Evolutionary conservation across 2,329 filamentous ascomycete genomes (phyloP).

Genomic region (Pseudogymnoascus pannorum): DNA sequence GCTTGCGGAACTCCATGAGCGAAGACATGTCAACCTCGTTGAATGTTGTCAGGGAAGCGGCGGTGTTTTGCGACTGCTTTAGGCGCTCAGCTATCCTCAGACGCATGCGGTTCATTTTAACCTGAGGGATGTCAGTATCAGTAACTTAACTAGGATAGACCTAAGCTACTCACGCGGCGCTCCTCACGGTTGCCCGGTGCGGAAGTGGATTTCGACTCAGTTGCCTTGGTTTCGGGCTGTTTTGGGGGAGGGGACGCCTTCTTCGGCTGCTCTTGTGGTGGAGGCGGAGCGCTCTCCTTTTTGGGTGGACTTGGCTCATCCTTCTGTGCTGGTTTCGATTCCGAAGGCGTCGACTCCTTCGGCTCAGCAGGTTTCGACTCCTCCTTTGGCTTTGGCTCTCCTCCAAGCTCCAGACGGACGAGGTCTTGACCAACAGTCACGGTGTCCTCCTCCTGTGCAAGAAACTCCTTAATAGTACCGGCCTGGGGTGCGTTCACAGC

Average conservation of each 20-base stretch:
- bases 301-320: conserved; percentile 32
- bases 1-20: conserved; percentile 92
- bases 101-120: conserved; percentile 99
- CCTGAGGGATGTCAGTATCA: conserved; percentile 41
- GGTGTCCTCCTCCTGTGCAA: conserved; percentile 90
- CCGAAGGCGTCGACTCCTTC: conserved; percentile 51
- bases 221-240: conserved; percentile 29
- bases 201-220: conserved; percentile 29
- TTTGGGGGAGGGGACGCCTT: conserved; percentile 33
- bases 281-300: conserved; percentile 33
- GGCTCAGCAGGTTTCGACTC: conserved; percentile 47
- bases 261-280: conserved; percentile 32
- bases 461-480: conserved; percentile 83
- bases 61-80: conserved; percentile 98
- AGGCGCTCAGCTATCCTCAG: conserved; percentile 93
- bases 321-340: conserved; percentile 28
- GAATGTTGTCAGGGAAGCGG: conserved; percentile 94
- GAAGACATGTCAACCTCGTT: conserved; percentile 99
- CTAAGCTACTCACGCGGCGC: conserved; percentile 60
- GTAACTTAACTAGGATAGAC: neutral
- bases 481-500: conserved; percentile 89
- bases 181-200: conserved; percentile 72
- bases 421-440: conserved; percentile 92
- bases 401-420: conserved; percentile 75
- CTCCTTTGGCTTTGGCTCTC: conserved; percentile 47